Evolutionary conservation across 768 basidiomycete genomes (phyloP).

Genomic region (Phlebiopsis flavidoalba): DNA sequence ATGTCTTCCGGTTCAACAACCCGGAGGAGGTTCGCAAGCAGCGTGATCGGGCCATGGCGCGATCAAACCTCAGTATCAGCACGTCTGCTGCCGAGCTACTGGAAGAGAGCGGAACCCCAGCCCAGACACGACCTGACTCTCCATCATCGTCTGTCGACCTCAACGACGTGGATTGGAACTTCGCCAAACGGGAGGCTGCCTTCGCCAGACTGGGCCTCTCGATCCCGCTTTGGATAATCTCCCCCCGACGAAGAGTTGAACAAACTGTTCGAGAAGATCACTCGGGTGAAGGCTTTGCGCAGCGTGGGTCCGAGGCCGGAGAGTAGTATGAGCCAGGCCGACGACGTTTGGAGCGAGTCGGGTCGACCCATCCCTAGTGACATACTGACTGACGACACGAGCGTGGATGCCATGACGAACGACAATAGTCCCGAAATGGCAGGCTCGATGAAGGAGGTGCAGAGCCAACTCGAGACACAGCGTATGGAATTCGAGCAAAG

Average conservation of each 20-base stretch:
- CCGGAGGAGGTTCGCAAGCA: conserved; percentile 92
- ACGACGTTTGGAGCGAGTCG: conserved; percentile 86
- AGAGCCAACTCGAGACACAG: conserved; percentile 58
- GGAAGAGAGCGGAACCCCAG: conserved; percentile 38
- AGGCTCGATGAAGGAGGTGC: conserved; percentile 62
- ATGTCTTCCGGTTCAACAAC: conserved; percentile 97
- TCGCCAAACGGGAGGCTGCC: conserved; percentile 91
- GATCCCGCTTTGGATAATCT: conserved; percentile 90
- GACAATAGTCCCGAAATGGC: conserved; percentile 61
- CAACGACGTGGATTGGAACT: conserved; percentile 92
- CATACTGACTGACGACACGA: conserved; percentile 83
- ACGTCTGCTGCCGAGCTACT: conserved; percentile 66
- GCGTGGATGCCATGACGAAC: conserved; percentile 59
- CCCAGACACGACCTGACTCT: conserved; percentile 69
- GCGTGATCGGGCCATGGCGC: conserved; percentile 74
- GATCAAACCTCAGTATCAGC: conserved; percentile 63
- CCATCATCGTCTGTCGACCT: conserved; percentile 63
- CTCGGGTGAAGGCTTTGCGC: conserved; percentile 84
- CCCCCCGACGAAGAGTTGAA: conserved; percentile 91
- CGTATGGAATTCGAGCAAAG: conserved; percentile 53
- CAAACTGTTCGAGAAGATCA: conserved; percentile 91
- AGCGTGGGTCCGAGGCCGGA: conserved; percentile 80
- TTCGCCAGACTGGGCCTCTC: conserved; percentile 74
- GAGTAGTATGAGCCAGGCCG: conserved; percentile 80
- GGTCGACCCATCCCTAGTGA: conserved; percentile 79